Base-by-base conservation (phyloP, 2,329 filamentous ascomycete species). In the Neoarthrinium moseri region DNA sequence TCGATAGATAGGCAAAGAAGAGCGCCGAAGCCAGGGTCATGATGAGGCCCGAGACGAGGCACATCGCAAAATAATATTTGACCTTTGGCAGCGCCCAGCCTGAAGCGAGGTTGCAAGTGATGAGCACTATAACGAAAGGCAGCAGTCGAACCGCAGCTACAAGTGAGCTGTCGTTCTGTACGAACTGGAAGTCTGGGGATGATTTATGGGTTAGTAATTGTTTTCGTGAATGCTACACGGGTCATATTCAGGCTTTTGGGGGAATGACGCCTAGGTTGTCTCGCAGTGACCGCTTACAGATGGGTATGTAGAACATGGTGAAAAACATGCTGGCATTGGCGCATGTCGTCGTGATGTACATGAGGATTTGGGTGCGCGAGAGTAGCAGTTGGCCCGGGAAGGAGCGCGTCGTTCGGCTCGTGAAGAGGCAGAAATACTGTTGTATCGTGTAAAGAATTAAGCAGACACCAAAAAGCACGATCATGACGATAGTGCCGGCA, bases 161-260 rank as follows among this genome's bases (percentile, higher is more conserved):
- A 3, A 75, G 53, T 0, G 71, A 61, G 0, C 52, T 58, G 33
- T 75, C 73, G 5, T 65, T 1, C 5, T 60, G 59, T 0, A 63
- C 63, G 54, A 78, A 79, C 50, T 74, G 70, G 56, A 78, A 80
- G 57, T 68, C n/a, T n/a, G n/a, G n/a, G n/a, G n/a, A n/a, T n/a
- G n/a, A n/a, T n/a, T n/a, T n/a, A n/a, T n/a, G n/a, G n/a, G n/a
- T n/a, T n/a, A n/a, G n/a, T n/a, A n/a, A n/a, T n/a, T n/a, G n/a
- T n/a, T n/a, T n/a, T n/a, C n/a, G n/a, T n/a, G n/a, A n/a, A n/a
- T n/a, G n/a, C n/a, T n/a, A n/a, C n/a, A n/a, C n/a, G n/a, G n/a
- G n/a, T n/a, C n/a, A n/a, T n/a, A n/a, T n/a, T n/a, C n/a, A n/a
- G n/a, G n/a, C n/a, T n/a, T n/a, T n/a, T n/a, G n/a, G n/a, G n/a